phyloP scores from a whole-genome alignment of 257 asterid species.

The Sherardia arvensis region DNA sequence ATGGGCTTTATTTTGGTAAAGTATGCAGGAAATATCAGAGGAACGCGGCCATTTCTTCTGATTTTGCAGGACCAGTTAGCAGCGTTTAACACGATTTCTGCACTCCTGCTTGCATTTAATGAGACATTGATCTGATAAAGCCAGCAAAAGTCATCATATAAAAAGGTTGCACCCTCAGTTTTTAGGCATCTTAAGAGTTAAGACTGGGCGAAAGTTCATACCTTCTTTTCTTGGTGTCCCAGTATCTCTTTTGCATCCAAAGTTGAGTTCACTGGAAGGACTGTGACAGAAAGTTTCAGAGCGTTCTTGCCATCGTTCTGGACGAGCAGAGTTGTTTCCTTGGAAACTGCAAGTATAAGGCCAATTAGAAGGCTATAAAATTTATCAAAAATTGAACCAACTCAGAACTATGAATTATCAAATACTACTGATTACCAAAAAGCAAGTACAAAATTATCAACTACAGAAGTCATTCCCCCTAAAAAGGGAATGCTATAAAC shows the following conservation, averaged over 20 bases:
- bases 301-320: conserved; percentile 17
- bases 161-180: conserved; percentile 1
- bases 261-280: conserved; percentile 16
- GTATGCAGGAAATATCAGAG: conserved; percentile 15
- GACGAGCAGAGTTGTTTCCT: conserved; percentile 16
- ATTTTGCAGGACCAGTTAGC: conserved; percentile 32
- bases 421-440: not conserved
- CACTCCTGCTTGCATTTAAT: conserved; percentile 17
- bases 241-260: conserved; percentile 16
- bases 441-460: not conserved
- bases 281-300: conserved; percentile 15
- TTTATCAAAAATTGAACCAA: not conserved
- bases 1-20: conserved; percentile 26
- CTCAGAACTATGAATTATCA: no score
- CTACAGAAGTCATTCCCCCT: not conserved
- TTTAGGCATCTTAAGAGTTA: not conserved
- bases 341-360: conserved; percentile 15
- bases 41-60: conserved; percentile 18
- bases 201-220: conserved; percentile 6
- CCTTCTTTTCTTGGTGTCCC: conserved; percentile 40
- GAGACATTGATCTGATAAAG: conserved; percentile 40
- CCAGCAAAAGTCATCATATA: not conserved
- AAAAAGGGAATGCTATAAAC: not conserved
- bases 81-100: conserved; percentile 27
- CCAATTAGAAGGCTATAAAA: not conserved